Percentiles rank a stretch among this genome's conserved stretches.
Evolutionary conservation across 192 early-diverging fungal genomes (phyloP).

Genomic region (Coemansia sp.): DNA sequence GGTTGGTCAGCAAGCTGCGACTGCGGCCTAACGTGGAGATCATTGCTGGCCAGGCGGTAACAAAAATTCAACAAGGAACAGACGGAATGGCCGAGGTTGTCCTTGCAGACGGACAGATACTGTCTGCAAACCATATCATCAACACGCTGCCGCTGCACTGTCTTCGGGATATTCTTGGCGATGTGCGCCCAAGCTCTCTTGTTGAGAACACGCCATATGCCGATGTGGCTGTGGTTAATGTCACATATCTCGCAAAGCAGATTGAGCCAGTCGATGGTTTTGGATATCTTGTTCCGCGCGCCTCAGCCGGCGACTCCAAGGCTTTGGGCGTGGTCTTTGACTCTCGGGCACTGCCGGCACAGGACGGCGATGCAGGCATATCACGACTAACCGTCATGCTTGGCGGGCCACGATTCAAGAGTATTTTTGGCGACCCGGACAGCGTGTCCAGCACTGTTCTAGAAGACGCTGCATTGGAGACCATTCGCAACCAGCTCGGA

Average conservation of each 20-base stretch:
- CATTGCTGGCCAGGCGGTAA: slow-evolving; percentile 45
- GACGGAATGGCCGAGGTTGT: slow-evolving; percentile 28
- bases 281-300: slow-evolving; percentile 83
- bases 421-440: slow-evolving; percentile 54
- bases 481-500: slow-evolving; percentile 62
- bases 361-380: slow-evolving; percentile 52
- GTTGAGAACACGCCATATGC: slow-evolving; percentile 67
- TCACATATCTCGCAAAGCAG: slow-evolving; percentile 60
- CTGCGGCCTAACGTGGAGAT: slow-evolving; percentile 62
- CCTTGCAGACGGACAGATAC: slow-evolving; percentile 28
- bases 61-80: slow-evolving; percentile 38
- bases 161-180: slow-evolving; percentile 54
- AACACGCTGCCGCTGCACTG: slow-evolving; percentile 64
- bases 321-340: slow-evolving; percentile 88
- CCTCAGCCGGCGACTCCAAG: slow-evolving; percentile 48
- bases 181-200: slow-evolving; percentile 39
- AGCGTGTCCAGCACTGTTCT: slow-evolving; percentile 11
- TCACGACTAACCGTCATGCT: slow-evolving; percentile 85
- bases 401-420: slow-evolving; percentile 76
- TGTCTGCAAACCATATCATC: slow-evolving; percentile 64
- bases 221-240: slow-evolving; percentile 82
- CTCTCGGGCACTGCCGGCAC: slow-evolving; percentile 71
- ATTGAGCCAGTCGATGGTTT: slow-evolving; percentile 76
- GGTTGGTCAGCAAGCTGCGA: slow-evolving; percentile 58
- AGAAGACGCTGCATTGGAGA: slow-evolving; percentile 59